These are phyloP conservation scores for Pinus taeda DNA, from an alignment of 75 land plant genomes.

Conservation along the genomic window DNA sequence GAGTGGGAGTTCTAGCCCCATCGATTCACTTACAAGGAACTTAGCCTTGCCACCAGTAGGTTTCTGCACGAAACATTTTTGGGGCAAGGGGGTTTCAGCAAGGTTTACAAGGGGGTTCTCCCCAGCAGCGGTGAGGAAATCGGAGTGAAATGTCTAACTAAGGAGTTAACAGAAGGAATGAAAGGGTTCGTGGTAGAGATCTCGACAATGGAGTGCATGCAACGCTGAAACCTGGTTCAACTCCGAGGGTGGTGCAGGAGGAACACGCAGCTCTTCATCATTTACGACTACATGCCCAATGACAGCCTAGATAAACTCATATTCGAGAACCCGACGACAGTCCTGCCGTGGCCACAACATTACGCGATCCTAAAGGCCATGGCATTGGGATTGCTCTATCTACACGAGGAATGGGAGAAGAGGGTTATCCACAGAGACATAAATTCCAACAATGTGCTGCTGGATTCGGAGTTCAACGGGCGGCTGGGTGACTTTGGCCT, in stretches of 20 bases:
- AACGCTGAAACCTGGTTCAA: slow-evolving; percentile 62
- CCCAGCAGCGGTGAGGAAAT: slow-evolving; percentile 5
- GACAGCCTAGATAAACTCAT: slow-evolving; percentile 48
- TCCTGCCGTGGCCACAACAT: slow-evolving; percentile 27
- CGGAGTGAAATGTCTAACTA: slow-evolving; percentile 46
- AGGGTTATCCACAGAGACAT: slow-evolving; percentile 35
- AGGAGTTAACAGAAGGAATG: slow-evolving; percentile 60
- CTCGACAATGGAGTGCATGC: slow-evolving; percentile 40
- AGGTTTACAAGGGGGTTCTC: slow-evolving; percentile 39
- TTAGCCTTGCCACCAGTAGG: slow-evolving; percentile 36
- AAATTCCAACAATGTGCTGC: slow-evolving; percentile 18
- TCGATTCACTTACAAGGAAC: slow-evolving; percentile 41
- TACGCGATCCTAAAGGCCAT: slow-evolving; percentile 40
- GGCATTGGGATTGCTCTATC: slow-evolving; percentile 26
- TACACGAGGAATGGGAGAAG: slow-evolving; percentile 20
- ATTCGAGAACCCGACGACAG: slow-evolving; percentile 11
- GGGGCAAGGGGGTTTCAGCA: slow-evolving; percentile 50
- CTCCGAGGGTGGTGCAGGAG: slow-evolving; percentile 60
- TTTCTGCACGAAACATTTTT: slow-evolving; percentile 32
- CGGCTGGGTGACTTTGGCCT: slow-evolving; percentile 23
- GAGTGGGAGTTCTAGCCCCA: slow-evolving; percentile 31
- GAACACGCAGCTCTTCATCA: slow-evolving; percentile 27
- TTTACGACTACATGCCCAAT: slow-evolving; percentile 52
- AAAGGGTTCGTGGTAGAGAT: slow-evolving; percentile 61
- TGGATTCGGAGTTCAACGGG: slow-evolving; percentile 16